phyloP scores from a whole-genome alignment of 257 asterid species.

The Fraxinus excelsior region DNA sequence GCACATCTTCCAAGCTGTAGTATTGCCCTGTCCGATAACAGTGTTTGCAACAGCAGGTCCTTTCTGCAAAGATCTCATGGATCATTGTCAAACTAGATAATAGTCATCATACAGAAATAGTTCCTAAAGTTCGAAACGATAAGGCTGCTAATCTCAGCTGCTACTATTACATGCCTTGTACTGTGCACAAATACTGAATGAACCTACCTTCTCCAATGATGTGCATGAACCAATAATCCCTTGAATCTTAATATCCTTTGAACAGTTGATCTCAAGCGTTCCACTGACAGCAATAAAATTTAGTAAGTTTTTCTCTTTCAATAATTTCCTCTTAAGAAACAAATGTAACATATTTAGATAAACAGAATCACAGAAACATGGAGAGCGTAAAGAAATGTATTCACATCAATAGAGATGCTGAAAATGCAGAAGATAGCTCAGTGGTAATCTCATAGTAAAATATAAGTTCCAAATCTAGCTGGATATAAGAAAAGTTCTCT shows the following conservation, averaged over 20 bases:
- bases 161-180: constrained; percentile 12
- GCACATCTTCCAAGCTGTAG: constrained; percentile 98
- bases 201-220: constrained; percentile 82
- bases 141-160: constrained; percentile 14
- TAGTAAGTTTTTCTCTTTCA: background rate
- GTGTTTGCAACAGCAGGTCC: constrained; percentile 92
- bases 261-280: constrained; percentile 85
- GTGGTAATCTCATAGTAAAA: constrained; percentile 4
- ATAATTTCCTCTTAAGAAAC: constrained; percentile 11
- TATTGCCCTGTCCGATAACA: constrained; percentile 87
- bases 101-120: background rate
- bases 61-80: constrained; percentile 66
- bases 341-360: background rate
- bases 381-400: background rate
- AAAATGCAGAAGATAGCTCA: background rate
- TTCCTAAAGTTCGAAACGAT: constrained; percentile 7
- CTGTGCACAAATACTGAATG: background rate
- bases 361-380: background rate
- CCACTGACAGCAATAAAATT: constrained; percentile 54
- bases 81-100: constrained; percentile 33
- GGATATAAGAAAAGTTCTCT: background rate
- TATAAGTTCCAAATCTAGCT: constrained; percentile 9
- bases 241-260: constrained; percentile 95
- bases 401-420: constrained; percentile 1
- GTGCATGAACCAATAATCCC: constrained; percentile 98